phyloP scores from a whole-genome alignment of 164 flowering plant species.

The Santalum album region DNA sequence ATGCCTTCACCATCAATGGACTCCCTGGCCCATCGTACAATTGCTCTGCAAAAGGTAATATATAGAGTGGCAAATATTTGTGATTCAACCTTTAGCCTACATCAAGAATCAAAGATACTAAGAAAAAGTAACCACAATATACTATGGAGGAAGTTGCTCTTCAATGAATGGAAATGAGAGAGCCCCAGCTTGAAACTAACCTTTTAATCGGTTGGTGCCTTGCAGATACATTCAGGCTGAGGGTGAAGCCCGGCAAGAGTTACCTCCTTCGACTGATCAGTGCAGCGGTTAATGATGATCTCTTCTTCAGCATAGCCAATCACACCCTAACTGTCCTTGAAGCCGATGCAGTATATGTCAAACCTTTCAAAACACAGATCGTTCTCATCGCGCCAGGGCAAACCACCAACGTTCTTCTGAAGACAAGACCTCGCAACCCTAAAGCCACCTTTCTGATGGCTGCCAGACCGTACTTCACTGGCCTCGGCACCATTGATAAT shows the following conservation, averaged over 20 bases:
- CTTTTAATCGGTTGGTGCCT: too few species aligned
- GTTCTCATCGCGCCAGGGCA: slow-evolving; percentile 72
- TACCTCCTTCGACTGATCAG: slow-evolving; percentile 72
- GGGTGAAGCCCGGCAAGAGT: slow-evolving; percentile 58
- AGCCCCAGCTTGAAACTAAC: too few species aligned
- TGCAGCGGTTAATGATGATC: slow-evolving; percentile 73
- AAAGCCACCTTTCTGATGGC: slow-evolving; percentile 50
- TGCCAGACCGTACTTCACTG: slow-evolving; percentile 56
- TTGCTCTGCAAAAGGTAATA: slow-evolving; percentile 58
- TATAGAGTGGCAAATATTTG: slow-evolving; percentile 6
- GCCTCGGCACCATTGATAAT: slow-evolving; percentile 53
- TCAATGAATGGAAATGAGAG: too few species aligned
- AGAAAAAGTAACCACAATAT: too few species aligned
- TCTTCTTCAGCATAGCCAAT: slow-evolving; percentile 73
- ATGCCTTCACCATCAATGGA: slow-evolving; percentile 73
- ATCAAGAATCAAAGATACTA: too few species aligned
- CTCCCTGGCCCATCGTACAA: slow-evolving; percentile 61
- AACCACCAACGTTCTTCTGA: slow-evolving; percentile 65
- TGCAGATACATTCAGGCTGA: slow-evolving; percentile 64
- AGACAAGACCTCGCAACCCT: slow-evolving; percentile 34
- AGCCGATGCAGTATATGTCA: slow-evolving; percentile 57
- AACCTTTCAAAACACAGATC: slow-evolving; percentile 47
- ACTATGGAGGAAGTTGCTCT: too few species aligned
- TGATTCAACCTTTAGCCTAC: slow-evolving; percentile 14
- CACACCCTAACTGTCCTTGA: slow-evolving; percentile 61